Evolutionary conservation across 2,329 filamentous ascomycete genomes (phyloP), one percentile per base, ranked within the genome.

Genomic region (Ciborinia camelliae): DNA sequence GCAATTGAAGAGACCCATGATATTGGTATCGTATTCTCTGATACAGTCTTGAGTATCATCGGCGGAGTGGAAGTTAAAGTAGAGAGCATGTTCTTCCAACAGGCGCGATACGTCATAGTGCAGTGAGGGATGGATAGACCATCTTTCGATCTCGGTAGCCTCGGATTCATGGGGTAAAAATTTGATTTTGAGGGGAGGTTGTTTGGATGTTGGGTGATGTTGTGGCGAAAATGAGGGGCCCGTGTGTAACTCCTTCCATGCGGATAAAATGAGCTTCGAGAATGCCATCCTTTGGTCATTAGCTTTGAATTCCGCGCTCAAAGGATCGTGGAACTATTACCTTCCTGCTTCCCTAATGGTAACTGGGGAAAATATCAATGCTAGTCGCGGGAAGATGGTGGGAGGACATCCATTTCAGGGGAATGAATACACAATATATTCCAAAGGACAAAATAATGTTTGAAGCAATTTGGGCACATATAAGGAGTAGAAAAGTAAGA

Each of bases 1-100:
- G 66, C 78, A 80, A 26, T 55, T 67, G 65, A 81, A 81, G 26
- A 71, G 72, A 41, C 79, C 78, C 76, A 77, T 79, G 59, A 81
- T 76, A 64, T 75, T 77, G 10, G 78, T 80, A 64, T 79, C 73
- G 65, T 76, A 76, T n/a, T 70, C 60, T 62, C 73, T 57, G 53
- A 65, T 71, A 66, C 54, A 72, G 6, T 35, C 41, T 28, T 50
- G 63, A 45, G 73, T 69, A 60, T 74, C 66, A 66, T 79, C 73
- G 48, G 62, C 39, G 30, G 69, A 50, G 59, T 74, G 65, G 64
- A 80, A 78, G 23, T 63, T 68, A 63, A 78, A 75, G 57, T 68
- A 48, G 43, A 78, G 73, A 39, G 67, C 63, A 54, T 73, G 70
- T 59, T 73, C 61, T 54, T 71, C 60, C 9, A 79, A 68, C 43